Evolutionary conservation across 352 stramenopile species (phyloP).

Genomic region (Globisporangium cylindrosporum): DNA sequence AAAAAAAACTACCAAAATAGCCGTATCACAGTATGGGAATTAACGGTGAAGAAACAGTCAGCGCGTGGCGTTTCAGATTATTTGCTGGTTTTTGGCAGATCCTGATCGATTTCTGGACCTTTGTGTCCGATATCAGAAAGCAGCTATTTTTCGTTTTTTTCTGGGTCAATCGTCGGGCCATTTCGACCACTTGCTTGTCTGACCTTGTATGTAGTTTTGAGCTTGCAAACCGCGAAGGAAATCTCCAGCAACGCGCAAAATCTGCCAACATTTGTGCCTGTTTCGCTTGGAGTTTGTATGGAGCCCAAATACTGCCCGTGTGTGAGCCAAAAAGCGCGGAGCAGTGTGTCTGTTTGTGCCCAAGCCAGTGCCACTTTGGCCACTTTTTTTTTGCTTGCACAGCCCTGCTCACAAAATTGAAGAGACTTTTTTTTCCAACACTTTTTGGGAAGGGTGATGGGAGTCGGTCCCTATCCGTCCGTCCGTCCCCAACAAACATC

Average conservation of each 20-base stretch:
- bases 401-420: slow-evolving; percentile 2
- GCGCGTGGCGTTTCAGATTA: neutral
- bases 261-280: neutral
- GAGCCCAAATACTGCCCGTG: neutral
- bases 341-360: neutral
- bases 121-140: neutral
- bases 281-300: slow-evolving; percentile 4
- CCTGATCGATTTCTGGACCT: neutral
- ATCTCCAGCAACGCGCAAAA: neutral
- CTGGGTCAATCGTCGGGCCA: neutral
- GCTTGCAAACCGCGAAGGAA: neutral
- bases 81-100: neutral
- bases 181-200: neutral
- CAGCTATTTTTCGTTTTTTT: neutral
- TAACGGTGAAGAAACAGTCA: neutral
- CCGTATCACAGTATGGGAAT: neutral
- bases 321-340: neutral
- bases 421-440: neutral
- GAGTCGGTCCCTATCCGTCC: slow-evolving; percentile 5
- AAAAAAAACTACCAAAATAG: neutral
- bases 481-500: neutral
- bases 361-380: neutral
- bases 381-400: neutral
- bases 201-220: neutral
- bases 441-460: neutral